Base-by-base conservation (phyloP, 2,329 filamentous ascomycete genomes). In the Fusarium pininemorale region DNA sequence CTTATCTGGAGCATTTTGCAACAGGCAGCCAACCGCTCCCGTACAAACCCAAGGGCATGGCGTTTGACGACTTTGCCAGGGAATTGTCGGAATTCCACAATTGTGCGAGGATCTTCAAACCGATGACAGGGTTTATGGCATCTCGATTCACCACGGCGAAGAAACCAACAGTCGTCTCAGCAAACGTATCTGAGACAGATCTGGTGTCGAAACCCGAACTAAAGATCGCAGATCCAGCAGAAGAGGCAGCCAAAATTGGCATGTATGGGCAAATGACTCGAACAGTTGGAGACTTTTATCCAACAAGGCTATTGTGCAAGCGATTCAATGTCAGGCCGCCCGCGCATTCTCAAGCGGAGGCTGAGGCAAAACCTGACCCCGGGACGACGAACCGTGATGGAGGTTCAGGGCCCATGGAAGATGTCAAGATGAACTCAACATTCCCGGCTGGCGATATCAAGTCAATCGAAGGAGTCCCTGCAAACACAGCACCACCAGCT, bases 201-300 rank as follows among this genome's bases (percentile, higher is more conserved):
- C 58, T 79, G 16, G 42, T 82, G 6, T 79, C 80, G 12, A 79
- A 77, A 48, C 80, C 80, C 3, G 81, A 81, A 54, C 78, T 80
- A 15, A 84, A 83, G 39, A 66, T 76, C 9, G 75, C 77, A 70
- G 93, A 98, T 78, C 92, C 95, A 0, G 94, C 94, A 16, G 93
- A 95, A 79, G 92, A 94, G 76, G 96, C 96, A 3, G 96, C 96
- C 13, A 93, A 89, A 78, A 85, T 98, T 80, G 95, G 94, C 65
- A 98, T 98, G 95, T 98, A 95, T 82, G 96, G 96, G 2, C 88
- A 91, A 20, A 89, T 98, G 90, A 99, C 96, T 7, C 88, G 96
- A 70, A 90, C 87, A 28, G 86, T 87, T 1, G 82, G 89, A 13
- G 89, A 91, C 9, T 98, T 98, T 82, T 92, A 91, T 76, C 96